phyloP scores from a whole-genome alignment of 208 protist genomes.

The Porcisia deanei region DNA sequence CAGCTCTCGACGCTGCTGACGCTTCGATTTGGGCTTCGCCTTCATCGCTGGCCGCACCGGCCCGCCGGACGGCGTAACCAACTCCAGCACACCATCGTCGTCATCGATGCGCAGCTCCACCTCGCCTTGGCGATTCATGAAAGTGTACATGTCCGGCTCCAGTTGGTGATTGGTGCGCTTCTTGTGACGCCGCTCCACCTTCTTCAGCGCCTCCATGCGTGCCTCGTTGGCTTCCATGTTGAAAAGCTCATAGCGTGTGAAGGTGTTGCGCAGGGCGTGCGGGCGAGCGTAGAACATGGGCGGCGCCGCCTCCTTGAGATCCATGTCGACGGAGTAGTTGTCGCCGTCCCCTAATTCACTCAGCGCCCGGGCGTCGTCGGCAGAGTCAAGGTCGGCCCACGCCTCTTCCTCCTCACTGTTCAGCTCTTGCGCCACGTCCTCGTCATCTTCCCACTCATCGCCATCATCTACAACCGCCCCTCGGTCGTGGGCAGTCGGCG shows the following conservation, averaged over 20 bases:
- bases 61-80: conserved; percentile 32
- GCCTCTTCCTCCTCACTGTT: conserved; percentile 70
- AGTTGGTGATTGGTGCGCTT: conserved; percentile 79
- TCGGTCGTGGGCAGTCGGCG: neutral
- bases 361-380: conserved; percentile 36
- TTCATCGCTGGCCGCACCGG: conserved; percentile 36
- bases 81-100: conserved; percentile 85
- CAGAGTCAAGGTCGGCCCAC: conserved; percentile 70
- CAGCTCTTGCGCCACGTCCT: conserved; percentile 42
- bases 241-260: conserved; percentile 78
- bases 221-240: conserved; percentile 69
- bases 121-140: conserved; percentile 79
- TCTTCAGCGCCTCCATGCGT: conserved; percentile 35
- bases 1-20: conserved; percentile 64
- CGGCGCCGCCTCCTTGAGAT: conserved; percentile 35
- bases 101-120: conserved; percentile 87
- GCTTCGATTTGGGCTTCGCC: conserved; percentile 60
- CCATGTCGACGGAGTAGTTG: conserved; percentile 33
- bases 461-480: conserved; percentile 9
- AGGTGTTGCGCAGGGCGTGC: conserved; percentile 32
- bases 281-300: conserved; percentile 80
- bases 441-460: conserved; percentile 39
- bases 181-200: conserved; percentile 45
- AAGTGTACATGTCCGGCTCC: conserved; percentile 66
- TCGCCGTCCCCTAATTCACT: conserved; percentile 35